Conservation (phyloP, 228 moss, liverwort and hornwort genomes). For the Sphagnum fallax region DNA sequence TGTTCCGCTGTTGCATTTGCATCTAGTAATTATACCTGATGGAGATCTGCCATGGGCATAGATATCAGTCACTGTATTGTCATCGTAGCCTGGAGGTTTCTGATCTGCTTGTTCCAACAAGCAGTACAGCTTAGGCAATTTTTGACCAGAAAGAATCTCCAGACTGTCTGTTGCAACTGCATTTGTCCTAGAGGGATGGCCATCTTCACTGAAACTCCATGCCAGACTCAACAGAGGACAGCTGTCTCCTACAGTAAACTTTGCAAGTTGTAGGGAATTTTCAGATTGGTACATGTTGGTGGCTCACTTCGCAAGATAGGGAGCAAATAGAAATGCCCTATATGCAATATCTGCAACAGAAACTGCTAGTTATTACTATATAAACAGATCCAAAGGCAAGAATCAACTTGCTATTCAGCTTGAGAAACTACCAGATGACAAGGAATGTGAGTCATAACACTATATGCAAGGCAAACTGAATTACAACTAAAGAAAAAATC, state of each 20-base stretch:
- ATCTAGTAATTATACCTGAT: background rate
- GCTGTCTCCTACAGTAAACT: constrained; percentile 25
- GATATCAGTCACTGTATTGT: background rate
- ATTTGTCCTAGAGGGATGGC: constrained; percentile 13
- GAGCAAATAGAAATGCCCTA: constrained; percentile 45
- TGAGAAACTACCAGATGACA: background rate
- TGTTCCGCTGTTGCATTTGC: background rate
- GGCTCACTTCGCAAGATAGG: constrained; percentile 14
- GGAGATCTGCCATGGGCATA: background rate
- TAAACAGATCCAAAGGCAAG: background rate
- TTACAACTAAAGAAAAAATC: background rate
- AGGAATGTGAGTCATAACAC: background rate
- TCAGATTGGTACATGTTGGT: constrained; percentile 9
- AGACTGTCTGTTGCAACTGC: background rate
- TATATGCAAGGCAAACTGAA: background rate
- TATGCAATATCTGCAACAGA: constrained; percentile 31
- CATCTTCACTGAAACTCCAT: constrained; percentile 17
- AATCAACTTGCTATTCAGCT: background rate
- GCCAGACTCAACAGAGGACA: constrained; percentile 31
- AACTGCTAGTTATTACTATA: background rate
- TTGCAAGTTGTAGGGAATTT: constrained; percentile 3
- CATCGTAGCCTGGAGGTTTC: background rate
- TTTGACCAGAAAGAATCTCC: background rate
- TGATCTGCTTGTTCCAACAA: background rate
- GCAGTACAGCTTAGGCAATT: background rate